phyloP scores from a whole-genome alignment of 1,284 basidiomycete genomes.

The Porogramme epimiltina region DNA sequence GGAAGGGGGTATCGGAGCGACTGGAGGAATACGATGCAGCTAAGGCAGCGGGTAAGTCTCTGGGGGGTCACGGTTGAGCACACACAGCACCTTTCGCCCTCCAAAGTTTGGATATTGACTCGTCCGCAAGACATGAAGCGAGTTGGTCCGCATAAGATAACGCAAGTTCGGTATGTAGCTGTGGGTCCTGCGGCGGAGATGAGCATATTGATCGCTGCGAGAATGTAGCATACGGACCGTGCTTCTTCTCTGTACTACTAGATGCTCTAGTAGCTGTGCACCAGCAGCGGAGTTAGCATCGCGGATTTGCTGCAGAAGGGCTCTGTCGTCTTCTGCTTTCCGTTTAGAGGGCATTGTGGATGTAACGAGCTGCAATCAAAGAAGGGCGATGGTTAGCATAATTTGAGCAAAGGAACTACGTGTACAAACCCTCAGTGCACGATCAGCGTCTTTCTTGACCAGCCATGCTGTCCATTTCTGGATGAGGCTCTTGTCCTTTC shows the following conservation, averaged over 20 bases:
- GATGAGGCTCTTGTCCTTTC: conserved; percentile 61
- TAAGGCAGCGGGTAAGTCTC: conserved; percentile 27
- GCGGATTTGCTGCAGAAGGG: conserved; percentile 56
- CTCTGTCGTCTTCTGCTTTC: conserved; percentile 58
- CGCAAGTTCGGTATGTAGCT: conserved; percentile 64
- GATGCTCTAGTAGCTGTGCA: conserved; percentile 75
- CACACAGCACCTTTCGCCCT: conserved; percentile 62
- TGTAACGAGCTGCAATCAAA: conserved; percentile 60
- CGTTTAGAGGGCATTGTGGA: conserved; percentile 51
- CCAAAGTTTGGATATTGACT: conserved; percentile 63
- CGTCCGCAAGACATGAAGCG: conserved; percentile 48
- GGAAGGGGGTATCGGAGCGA: conserved; percentile 59
- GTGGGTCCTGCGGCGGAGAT: conserved; percentile 44
- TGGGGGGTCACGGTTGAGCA: conserved; percentile 7
- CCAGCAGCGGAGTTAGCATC: conserved; percentile 61
- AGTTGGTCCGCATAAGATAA: conserved; percentile 56
- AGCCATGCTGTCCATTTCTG: conserved; percentile 85
- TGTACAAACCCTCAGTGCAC: conserved; percentile 65
- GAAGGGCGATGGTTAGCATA: not conserved
- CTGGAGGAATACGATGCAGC: conserved; percentile 52
- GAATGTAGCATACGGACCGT: conserved; percentile 41
- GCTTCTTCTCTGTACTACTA: conserved; percentile 73
- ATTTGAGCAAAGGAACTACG: not conserved
- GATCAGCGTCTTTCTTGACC: conserved; percentile 64
- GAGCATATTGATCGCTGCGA: conserved; percentile 1